Base-by-base conservation (phyloP, 805 yeast genomes). In the Saturnispora diversa region DNA sequence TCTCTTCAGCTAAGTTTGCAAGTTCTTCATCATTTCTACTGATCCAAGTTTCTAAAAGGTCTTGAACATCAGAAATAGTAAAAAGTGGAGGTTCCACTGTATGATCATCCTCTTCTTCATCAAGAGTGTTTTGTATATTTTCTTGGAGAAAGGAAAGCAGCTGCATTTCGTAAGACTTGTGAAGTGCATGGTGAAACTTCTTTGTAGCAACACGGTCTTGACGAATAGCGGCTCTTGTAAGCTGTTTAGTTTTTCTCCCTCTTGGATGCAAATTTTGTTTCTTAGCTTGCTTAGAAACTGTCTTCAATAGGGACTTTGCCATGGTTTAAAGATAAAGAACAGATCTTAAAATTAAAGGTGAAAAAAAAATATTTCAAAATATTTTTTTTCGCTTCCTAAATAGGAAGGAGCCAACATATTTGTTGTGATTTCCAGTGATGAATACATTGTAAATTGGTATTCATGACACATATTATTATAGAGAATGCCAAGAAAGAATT, bases 171-270 rank as follows among this genome's bases (percentile, higher is more conserved):
- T 72, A 69, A 37, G 74, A 72, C 53, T 74, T 77, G 48, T 75
- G 74, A 44, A 77, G 80, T 24, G 70, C 59, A 50, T 74, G 75
- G 37, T 68, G 69, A 17, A 68, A 59, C 55, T 82, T 84, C 56
- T 72, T 75, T 37, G 68, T 67, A 27, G 68, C 72, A 38, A 90
- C 62, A 57, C 83, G 84, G 37, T 69, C 70, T 47, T 88, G 94
- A 59, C 98, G 74, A 33, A 86, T 63, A 2, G 94, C 76, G n/a
- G 97, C 97, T 47, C 92, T 69, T 42, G 80, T 80, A 38, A 90
- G 64, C 56, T 82, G 85, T 60, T 81, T 81, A 59, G 86, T 82
- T 60, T 87, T 90, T 40, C 96, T 73, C 8, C 97, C 95, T 54
- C 80, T 81, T 17, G 94, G 92, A 57, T 90, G 97, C 50, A 83